Base-by-base conservation (phyloP, 495 filamentous ascomycete genomes). In the Sordaria brevicollis region DNA sequence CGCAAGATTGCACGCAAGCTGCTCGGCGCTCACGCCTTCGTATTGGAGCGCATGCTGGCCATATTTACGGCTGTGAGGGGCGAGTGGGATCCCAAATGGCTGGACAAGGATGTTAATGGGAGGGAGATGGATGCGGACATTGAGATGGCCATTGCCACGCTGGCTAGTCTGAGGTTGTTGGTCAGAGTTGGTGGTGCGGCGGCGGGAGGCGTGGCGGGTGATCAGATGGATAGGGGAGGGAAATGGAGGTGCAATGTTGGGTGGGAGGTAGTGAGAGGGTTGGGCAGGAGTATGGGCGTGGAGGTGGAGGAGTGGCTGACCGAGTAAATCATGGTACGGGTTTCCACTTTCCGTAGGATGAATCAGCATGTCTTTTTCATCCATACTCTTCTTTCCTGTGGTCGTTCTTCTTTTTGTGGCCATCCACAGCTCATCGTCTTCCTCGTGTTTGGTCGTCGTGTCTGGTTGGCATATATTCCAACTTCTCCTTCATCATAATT, bases 21-120 rank as follows among this genome's bases (percentile, higher is more conserved):
- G 66, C 78, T 97, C 41, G 81, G 91, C 70, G 82, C 93, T 17
- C 90, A 93, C 67, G 87, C 93, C 3, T 99, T 97, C 75, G 87
- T 92, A 19, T 81, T 97, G 10, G 95, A 99, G 81, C 85, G 95
- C 4, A 83, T 97, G 79, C 81, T 96, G 25, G 93, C 94, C 0
- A 96, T 99, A 33, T 93, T 94, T 73, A 89, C 90, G 33, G 89
- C 91, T 1, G 89, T 97, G 54, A 80, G 91, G 37, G 89, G 90
- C 1, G 89, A 93, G 69, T 87, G 89, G 72, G 83, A 88, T 15
- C 81, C 82, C 7, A 68, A 72, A 66, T 67, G 21, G 3, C n/a
- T 37, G 19, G 39, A 66, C 17, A 49, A 35, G 4, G 15, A 71
- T 9, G 25, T 41, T 29, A 70, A 69, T 75, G 79, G 35, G 72